Base-by-base conservation (phyloP, 495 filamentous ascomycete genomes). In the Platismatia glauca region DNA sequence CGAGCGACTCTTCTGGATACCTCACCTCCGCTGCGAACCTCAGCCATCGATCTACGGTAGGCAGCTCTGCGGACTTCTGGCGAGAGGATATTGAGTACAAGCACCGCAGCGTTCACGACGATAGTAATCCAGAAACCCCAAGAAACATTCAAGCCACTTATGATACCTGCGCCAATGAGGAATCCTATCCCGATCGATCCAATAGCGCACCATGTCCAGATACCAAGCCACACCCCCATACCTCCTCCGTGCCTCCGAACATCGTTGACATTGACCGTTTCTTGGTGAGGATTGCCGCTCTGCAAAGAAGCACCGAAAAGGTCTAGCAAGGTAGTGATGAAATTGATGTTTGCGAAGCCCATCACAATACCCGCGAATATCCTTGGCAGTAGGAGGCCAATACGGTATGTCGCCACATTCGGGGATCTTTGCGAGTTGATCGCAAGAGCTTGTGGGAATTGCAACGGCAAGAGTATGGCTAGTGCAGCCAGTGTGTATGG, bases 61-160 rank as follows among this genome's bases (percentile, higher is more conserved):
- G 81, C 76, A 27, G 84, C 82, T 9, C 85, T 79, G 63, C 86
- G 75, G 55, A 83, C 82, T 68, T 89, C 86, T 5, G 86, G 86
- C 24, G 79, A 78, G 35, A 89, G 63, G 27, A 89, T 78, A 60
- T 89, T 88, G 18, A 89, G 76, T 33, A 87, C 62, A 29, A 90
- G 73, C 39, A 87, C 77, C 18, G 77, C 71, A 16, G 81, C 84
- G 50, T 83, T 77, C 35, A 90, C 69, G 39, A 85, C 76, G 59
- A 88, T 83, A 55, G 81, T 81, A 65, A 89, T 77, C 71, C 88
- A 89, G 69, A 90, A 88, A 0, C 88, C 89, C 86, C 86, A 90
- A 12, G 81, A 79, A 11, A 86, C 86, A 62, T 78, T 75, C 24
- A 83, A 68, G 13, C 56, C 65, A 58, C 84, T 80, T 65, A 90